A percentile compares a stretch with the other conserved stretches of the same genome.
Evolutionary conservation across 1,139 yeast genomes (phyloP).

Genomic region (Maudiozyma humilis): DNA sequence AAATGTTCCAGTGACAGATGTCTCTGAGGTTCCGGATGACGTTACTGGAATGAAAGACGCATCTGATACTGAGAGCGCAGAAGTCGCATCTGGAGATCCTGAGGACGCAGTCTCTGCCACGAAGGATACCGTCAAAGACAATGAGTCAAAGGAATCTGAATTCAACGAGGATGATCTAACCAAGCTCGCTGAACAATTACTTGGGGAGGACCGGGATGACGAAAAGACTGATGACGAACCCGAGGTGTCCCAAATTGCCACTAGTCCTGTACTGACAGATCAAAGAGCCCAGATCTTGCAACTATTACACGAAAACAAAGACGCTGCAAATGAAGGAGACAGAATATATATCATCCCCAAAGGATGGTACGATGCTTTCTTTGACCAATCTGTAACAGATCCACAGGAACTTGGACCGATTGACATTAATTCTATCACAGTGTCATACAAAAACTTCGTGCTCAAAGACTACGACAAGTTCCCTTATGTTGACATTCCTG

Average conservation of each 20-base stretch:
- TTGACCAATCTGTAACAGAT: conserved; percentile 20
- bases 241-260: background rate
- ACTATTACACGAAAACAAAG: conserved; percentile 11
- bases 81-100: too few species aligned
- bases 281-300: conserved; percentile 12
- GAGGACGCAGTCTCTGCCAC: background rate
- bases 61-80: background rate
- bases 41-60: background rate
- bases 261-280: background rate
- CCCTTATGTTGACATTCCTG: conserved; percentile 35
- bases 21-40: background rate
- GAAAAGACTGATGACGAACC: background rate
- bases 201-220: background rate
- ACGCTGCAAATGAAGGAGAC: conserved; percentile 29
- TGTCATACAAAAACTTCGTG: conserved; percentile 27
- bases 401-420: conserved; percentile 31
- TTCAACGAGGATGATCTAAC: background rate
- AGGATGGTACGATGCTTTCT: conserved; percentile 33
- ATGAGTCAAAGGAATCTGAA: background rate
- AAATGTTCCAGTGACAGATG: background rate
- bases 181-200: background rate
- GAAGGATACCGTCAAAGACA: background rate
- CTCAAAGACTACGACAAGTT: conserved; percentile 27
- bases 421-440: conserved; percentile 29
- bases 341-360: conserved; percentile 33